These are phyloP conservation scores for Tephrocybe sp. DNA, from an alignment of 768 basidiomycete genomes.

Conservation along the genomic window DNA sequence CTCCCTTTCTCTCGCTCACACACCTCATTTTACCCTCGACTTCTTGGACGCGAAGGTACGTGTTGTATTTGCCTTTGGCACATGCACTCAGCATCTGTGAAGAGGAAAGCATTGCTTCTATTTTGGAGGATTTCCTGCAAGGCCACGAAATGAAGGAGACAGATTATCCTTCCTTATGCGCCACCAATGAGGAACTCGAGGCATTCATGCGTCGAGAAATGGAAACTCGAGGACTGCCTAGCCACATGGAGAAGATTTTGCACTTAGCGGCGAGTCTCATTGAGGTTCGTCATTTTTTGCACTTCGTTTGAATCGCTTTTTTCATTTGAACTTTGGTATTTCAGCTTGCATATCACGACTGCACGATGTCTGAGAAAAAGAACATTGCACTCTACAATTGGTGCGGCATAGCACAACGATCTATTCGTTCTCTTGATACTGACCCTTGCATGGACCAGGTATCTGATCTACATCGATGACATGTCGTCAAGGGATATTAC, in stretches of 20 bases:
- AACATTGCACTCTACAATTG: conserved; percentile 18
- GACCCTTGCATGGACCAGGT: no score
- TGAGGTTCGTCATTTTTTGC: neutral
- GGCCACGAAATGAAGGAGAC: neutral
- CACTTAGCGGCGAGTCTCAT: conserved; percentile 12
- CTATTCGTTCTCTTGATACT: no score
- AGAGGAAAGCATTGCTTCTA: neutral
- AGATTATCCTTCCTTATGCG: neutral
- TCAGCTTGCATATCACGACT: conserved; percentile 16
- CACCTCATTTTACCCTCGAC: no score
- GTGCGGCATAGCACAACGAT: no score
- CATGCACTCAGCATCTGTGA: no score
- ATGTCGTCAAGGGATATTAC: neutral
- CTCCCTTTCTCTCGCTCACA: no score
- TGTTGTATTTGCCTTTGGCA: no score
- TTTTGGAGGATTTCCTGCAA: conserved; percentile 2
- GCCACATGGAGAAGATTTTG: conserved; percentile 4
- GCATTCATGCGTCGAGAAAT: conserved; percentile 6
- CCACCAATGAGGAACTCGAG: conserved; percentile 8
- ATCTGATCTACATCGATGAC: conserved; percentile 19
- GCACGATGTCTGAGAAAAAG: conserved; percentile 14
- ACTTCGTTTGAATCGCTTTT: neutral
- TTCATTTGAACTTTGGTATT: neutral
- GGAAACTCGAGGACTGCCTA: neutral
- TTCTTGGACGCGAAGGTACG: no score